Evolutionary conservation across 805 yeast genomes (phyloP), one percentile per base, ranked within the genome.

Genomic region (Novakomyces olei): DNA sequence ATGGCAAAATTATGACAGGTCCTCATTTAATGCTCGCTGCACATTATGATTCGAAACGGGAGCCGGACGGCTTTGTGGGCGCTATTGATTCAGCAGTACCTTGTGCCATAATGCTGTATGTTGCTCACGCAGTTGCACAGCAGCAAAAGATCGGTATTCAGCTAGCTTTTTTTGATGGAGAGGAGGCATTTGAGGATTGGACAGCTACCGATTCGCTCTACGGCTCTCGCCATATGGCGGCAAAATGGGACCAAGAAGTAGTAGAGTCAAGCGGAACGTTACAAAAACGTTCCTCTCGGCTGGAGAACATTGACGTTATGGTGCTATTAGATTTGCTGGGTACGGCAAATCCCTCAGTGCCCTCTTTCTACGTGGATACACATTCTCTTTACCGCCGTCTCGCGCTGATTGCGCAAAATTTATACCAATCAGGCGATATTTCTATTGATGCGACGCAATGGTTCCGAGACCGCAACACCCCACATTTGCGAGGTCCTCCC

Each of bases 11-110:
- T 44, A 2, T 45, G 45, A 12, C 51, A 54, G 20, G 37, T 60
- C 5, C 49, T 58, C 4, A 39, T 67, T 3, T n/a, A n/a, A n/a
- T n/a, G n/a, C n/a, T n/a, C n/a, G 63, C 64, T 3, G 74, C 69
- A 0, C 75, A 68, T 39, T 68, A 65, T 40, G 75, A 68, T 42
- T 57, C 70, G 1, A 60, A 61, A 39, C 34, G 50, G 6, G 44
- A 44, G 5, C 71, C 72, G 2, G 50, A 48, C n/a, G 72, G 71
- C 4, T 67, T 69, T 36, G 48, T 67, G 20, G 75, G 75, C 5
- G 75, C 72, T 1, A 63, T 57, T 19, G 75, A 69, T 42, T 62
- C 70, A 35, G 72, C 71, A 3, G 67, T 60, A 1, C 65, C 74
- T 1, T 66, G 72, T 44, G 67, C 66, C 0, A 48, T 69, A 15